These are phyloP conservation scores for Solanum dulcamara DNA, from an alignment of 257 asterid genomes.

Conservation along the genomic window DNA sequence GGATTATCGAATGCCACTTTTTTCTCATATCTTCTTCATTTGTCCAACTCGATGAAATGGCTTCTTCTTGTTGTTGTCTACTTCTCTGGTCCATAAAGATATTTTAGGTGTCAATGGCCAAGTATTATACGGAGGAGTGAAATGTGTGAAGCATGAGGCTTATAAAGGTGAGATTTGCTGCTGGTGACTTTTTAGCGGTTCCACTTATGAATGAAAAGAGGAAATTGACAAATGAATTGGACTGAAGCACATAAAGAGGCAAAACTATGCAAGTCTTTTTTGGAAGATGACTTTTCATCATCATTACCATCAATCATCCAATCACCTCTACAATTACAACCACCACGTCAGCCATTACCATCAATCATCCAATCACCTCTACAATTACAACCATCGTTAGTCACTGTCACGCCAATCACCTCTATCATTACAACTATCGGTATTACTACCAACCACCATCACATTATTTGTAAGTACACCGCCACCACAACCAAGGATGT, in stretches of 20 bases:
- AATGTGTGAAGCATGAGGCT: background rate
- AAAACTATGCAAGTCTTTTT: background rate
- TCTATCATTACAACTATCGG: background rate
- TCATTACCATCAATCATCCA: background rate
- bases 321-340: background rate
- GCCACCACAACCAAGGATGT: background rate
- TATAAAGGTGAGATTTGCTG: background rate
- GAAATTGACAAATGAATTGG: background rate
- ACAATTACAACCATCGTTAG: background rate
- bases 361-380: background rate
- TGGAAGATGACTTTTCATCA: background rate
- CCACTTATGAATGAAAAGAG: background rate
- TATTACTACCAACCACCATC: background rate
- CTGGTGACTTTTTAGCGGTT: background rate
- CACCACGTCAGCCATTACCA: background rate
- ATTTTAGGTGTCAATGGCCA: background rate
- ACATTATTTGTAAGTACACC: background rate
- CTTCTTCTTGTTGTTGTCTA: background rate
- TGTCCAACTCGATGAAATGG: background rate
- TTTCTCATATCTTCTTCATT: background rate
- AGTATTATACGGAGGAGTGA: background rate
- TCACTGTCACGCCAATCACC: background rate
- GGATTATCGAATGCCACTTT: background rate
- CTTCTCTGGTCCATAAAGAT: background rate
- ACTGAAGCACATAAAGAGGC: background rate